Evolutionary conservation across 2,329 filamentous ascomycete species (phyloP), one percentile per base, ranked within the genome.

Genomic region (Fusarium sublunatum): DNA sequence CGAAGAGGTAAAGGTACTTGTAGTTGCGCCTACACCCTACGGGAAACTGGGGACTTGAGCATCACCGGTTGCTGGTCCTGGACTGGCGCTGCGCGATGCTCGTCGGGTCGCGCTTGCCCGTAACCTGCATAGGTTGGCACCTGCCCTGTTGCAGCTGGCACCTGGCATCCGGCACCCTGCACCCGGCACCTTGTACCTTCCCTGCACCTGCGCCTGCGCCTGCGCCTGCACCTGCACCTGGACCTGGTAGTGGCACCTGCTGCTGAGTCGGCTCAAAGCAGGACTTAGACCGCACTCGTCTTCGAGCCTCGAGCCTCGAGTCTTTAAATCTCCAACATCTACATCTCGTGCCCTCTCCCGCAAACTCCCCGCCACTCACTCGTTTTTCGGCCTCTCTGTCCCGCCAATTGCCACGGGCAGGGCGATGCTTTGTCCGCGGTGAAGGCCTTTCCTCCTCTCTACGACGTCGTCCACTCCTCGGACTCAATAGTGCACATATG

Each of bases 401-500:
- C 70, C 68, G 66, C 67, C 74, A 75, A 75, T 77, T 74, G 73
- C 71, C 72, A 70, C 64, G 62, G 67, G 71, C 69, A 73, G 69
- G 74, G 75, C 75, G 72, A 77, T 77, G 75, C 62, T 76, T 73
- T 68, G 66, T 72, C 73, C 71, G 65, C 69, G 74, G 75, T 77
- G 73, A 77, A 67, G 70, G 67, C 58, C 55, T 63, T 58, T 56
- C 52, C 52, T 61, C 58, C 54, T 59, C 56, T 65, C 57, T 58
- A 19, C 52, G 61, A 57, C 56, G 26, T 60, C 56, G 43, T 52
- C 53, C 46, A 55, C 53, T 45, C 40, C 44, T 64, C 65, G 44
- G 51, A 54, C 55, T 59, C 48, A 32, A 49, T 29, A 64, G 61
- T 57, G 58, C 62, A 61, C 54, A 57, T 52, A 64, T 69, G 65